These are phyloP conservation scores for Phytophthora quininea DNA, from an alignment of 352 stramenopile species.

Conservation along the genomic window DNA sequence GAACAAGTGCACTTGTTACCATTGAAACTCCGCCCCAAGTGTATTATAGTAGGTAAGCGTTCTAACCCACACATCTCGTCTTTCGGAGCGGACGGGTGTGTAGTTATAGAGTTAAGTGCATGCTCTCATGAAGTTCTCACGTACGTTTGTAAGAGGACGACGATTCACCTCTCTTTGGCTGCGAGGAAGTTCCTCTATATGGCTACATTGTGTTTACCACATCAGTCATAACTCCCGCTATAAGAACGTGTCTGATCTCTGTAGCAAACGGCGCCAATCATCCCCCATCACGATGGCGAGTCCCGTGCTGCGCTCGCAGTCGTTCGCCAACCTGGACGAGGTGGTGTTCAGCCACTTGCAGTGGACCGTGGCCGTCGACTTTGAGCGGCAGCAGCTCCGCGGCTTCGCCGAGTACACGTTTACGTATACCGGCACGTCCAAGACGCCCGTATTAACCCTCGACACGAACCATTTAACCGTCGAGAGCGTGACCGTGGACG, in stretches of 20 bases:
- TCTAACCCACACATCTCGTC: no score
- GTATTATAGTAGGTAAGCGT: no score
- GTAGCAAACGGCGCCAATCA: neutral
- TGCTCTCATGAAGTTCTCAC: no score
- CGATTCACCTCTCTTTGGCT: no score
- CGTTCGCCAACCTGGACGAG: conserved; percentile 87
- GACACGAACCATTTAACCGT: conserved; percentile 88
- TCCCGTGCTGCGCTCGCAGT: conserved; percentile 54
- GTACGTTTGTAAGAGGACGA: no score
- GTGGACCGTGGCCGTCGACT: conserved; percentile 87
- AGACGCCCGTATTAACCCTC: conserved; percentile 56
- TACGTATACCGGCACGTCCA: conserved; percentile 33
- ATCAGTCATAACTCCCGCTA: no score
- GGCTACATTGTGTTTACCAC: no score
- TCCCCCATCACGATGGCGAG: neutral
- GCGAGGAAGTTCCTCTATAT: no score
- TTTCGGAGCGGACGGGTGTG: no score
- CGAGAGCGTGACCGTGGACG: conserved; percentile 56
- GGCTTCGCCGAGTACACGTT: conserved; percentile 88
- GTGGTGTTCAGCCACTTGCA: conserved; percentile 83
- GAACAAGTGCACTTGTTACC: no score
- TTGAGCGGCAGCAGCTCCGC: conserved; percentile 67
- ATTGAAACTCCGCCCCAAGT: no score
- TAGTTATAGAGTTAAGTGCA: no score
- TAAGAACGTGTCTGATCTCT: neutral